These are phyloP conservation scores for Colletotrichum eremochloae DNA, from an alignment of 2,329 filamentous ascomycete species.

Conservation along the genomic window DNA sequence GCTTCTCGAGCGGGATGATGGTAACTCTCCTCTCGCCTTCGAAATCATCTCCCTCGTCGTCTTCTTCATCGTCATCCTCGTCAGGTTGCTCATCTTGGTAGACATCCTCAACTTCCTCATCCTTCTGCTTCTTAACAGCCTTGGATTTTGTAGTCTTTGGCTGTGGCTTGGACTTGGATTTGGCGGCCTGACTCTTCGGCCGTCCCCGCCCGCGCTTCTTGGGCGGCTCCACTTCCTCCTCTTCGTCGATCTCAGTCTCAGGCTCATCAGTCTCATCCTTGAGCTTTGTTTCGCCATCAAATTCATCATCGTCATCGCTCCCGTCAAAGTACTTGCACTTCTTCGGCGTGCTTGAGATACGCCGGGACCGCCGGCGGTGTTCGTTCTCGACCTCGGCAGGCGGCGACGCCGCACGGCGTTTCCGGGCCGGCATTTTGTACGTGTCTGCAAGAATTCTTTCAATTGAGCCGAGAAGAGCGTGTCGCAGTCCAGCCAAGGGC, in stretches of 20 bases:
- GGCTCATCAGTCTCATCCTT: conserved; percentile 32
- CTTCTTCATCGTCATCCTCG: conserved; percentile 40
- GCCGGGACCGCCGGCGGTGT: conserved; percentile 61
- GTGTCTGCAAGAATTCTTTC: no score
- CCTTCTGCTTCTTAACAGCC: conserved; percentile 43
- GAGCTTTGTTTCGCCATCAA: conserved; percentile 2
- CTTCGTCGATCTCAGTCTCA: conserved; percentile 41
- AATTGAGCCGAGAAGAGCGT: neutral
- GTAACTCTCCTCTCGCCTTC: conserved; percentile 56
- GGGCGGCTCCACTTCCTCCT: conserved; percentile 36
- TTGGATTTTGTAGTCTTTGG: conserved; percentile 46
- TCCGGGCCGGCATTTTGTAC: conserved; percentile 56
- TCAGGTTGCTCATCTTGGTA: conserved; percentile 37
- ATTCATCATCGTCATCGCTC: conserved; percentile 45
- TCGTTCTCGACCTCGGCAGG: conserved; percentile 46
- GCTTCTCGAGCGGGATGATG: conserved; percentile 57
- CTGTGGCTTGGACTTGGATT: conserved; percentile 37
- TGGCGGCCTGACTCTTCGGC: conserved; percentile 26
- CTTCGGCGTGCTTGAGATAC: conserved; percentile 58
- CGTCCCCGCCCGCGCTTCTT: conserved; percentile 39
- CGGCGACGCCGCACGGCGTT: conserved; percentile 52
- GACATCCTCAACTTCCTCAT: conserved; percentile 41
- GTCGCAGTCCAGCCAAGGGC: neutral
- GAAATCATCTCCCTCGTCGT: conserved; percentile 47
- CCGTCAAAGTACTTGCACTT: conserved; percentile 66